These are phyloP conservation scores for Saitozyma podzolica DNA, from an alignment of 768 basidiomycete genomes.

Conservation along the genomic window DNA sequence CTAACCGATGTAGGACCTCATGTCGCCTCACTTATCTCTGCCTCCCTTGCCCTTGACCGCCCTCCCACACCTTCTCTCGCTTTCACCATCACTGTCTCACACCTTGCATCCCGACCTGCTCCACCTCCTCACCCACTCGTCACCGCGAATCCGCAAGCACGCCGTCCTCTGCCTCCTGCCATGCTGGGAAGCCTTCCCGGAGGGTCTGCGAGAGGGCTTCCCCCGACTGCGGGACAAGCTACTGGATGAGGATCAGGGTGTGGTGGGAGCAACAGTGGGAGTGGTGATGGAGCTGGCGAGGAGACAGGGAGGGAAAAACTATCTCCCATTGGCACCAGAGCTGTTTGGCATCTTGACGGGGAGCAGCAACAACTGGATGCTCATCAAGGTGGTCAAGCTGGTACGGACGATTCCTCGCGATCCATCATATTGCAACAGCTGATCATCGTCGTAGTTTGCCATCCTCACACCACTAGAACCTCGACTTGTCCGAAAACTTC, in stretches of 20 bases:
- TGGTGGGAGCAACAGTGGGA: constrained; percentile 91
- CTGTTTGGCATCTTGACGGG: constrained; percentile 89
- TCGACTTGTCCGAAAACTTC: constrained; percentile 88
- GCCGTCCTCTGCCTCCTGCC: constrained; percentile 82
- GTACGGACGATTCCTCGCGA: constrained; percentile 54
- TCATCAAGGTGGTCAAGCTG: constrained; percentile 97
- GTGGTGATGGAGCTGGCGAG: constrained; percentile 90
- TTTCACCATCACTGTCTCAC: constrained; percentile 55
- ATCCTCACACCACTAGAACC: constrained; percentile 87
- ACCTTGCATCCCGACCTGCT: constrained; percentile 89
- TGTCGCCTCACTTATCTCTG: constrained; percentile 40
- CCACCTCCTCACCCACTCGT: constrained; percentile 53
- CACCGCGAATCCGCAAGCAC: constrained; percentile 71
- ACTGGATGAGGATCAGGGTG: constrained; percentile 64
- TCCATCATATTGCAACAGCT: constrained; percentile 11
- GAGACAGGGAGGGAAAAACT: constrained; percentile 68
- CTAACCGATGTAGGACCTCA: constrained; percentile 25
- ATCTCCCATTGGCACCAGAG: constrained; percentile 83
- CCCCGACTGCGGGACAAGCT: constrained; percentile 63
- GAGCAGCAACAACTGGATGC: constrained; percentile 98
- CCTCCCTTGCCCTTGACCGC: constrained; percentile 49
- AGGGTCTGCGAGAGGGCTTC: constrained; percentile 67
- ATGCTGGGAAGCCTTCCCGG: constrained; percentile 77
- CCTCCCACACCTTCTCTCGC: constrained; percentile 41
- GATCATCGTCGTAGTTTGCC: constrained; percentile 68